A percentile compares a stretch with the other conserved stretches of the same genome.
phyloP scores from a whole-genome alignment of 108 stramenopile genomes.

The Fragilaria radians region DNA sequence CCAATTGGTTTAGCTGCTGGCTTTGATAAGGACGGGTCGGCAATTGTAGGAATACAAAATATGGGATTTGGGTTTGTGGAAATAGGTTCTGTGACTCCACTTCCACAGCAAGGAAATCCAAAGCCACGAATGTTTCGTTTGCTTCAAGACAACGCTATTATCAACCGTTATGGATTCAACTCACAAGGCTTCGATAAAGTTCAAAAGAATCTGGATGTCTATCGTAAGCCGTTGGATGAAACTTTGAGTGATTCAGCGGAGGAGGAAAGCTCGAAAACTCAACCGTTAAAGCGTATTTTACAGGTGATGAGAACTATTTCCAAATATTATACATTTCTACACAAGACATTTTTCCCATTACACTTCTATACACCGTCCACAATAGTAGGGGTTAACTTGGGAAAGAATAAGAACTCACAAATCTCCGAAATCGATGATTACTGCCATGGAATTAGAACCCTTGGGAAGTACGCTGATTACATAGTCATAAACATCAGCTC shows the following conservation, averaged over 20 bases:
- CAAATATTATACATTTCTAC: background rate
- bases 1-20: conserved; percentile 94
- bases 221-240: conserved; percentile 51
- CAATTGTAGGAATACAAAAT: conserved; percentile 64
- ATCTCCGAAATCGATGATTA: conserved; percentile 74
- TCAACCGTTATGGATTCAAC: conserved; percentile 97
- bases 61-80: conserved; percentile 88
- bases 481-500: conserved; percentile 88
- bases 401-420: conserved; percentile 79
- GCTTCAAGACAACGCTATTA: conserved; percentile 80
- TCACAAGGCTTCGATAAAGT: conserved; percentile 66
- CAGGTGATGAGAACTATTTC: background rate
- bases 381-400: conserved; percentile 87
- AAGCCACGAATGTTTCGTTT: conserved; percentile 93
- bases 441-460: conserved; percentile 54
- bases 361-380: conserved; percentile 1
- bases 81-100: conserved; percentile 88
- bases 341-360: conserved; percentile 2
- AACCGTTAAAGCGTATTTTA: background rate
- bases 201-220: conserved; percentile 37
- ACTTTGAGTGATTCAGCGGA: conserved; percentile 3
- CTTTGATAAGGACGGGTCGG: conserved; percentile 91
- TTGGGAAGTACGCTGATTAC: conserved; percentile 90
- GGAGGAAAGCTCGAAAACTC: background rate
- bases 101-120: conserved; percentile 92